Evolutionary conservation across 2,329 filamentous ascomycete species (phyloP).

Genomic region (Fusarium concolor): DNA sequence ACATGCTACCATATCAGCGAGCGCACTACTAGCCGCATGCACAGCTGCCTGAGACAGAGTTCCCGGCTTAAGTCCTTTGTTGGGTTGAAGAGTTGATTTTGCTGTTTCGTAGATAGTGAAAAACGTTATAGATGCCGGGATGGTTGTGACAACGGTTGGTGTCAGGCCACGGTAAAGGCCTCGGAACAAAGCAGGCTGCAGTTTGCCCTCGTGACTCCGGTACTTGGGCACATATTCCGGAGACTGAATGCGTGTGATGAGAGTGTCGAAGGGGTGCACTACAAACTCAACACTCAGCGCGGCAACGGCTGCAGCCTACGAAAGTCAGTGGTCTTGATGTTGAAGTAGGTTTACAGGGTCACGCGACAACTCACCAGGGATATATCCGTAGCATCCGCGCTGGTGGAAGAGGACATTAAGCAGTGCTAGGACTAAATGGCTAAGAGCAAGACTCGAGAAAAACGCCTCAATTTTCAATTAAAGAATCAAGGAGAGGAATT

Average conservation of each 20-base stretch:
- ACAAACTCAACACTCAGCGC: slow-evolving; percentile 29
- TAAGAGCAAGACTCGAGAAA: neutral
- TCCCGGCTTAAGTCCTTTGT: neutral
- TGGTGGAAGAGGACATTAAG: slow-evolving; percentile 15
- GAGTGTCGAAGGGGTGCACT: slow-evolving; percentile 31
- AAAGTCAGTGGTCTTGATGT: neutral
- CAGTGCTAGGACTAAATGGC: too few species aligned
- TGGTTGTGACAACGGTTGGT: slow-evolving; percentile 23
- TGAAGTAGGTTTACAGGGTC: accelerated
- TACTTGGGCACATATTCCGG: slow-evolving; percentile 23
- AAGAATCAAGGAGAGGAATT: accelerated
- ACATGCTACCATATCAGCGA: slow-evolving; percentile 30
- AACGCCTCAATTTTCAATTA: too few species aligned
- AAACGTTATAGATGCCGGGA: slow-evolving; percentile 29
- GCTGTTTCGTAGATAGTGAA: slow-evolving; percentile 28
- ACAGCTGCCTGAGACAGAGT: slow-evolving; percentile 10
- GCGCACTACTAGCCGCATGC: slow-evolving; percentile 24
- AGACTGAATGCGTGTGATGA: slow-evolving; percentile 30
- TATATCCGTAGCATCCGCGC: slow-evolving; percentile 23
- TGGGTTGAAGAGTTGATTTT: slow-evolving; percentile 7
- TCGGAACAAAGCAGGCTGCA: neutral
- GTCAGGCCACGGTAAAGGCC: slow-evolving; percentile 29
- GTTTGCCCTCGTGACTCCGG: slow-evolving; percentile 10
- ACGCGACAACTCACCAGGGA: slow-evolving; percentile 5
- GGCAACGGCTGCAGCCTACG: slow-evolving; percentile 16